Evolutionary conservation across 2,329 filamentous ascomycete species (phyloP).

Genomic region (Penicillium concentricum): DNA sequence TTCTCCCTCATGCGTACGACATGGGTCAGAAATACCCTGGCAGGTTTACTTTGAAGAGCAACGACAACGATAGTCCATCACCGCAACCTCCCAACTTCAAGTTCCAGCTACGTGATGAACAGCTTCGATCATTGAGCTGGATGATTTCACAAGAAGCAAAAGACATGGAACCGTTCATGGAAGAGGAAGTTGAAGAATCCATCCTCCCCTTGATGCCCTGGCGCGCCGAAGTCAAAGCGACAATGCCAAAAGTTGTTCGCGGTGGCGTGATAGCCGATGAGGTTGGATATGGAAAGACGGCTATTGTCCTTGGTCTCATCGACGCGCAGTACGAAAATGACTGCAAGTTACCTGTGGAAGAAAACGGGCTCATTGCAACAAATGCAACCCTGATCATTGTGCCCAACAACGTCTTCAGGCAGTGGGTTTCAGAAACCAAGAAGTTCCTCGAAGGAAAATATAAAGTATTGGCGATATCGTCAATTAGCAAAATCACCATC

Average conservation of each 20-base stretch:
- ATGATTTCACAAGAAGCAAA: slow-evolving; percentile 57
- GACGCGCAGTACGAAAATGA: slow-evolving; percentile 34
- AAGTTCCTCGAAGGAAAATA: slow-evolving; percentile 50
- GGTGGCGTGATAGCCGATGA: slow-evolving; percentile 65
- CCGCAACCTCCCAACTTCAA: slow-evolving; percentile 39
- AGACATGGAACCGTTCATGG: slow-evolving; percentile 41
- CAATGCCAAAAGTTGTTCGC: slow-evolving; percentile 39
- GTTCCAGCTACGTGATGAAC: slow-evolving; percentile 50
- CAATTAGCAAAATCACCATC: slow-evolving; percentile 45
- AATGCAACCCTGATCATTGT: slow-evolving; percentile 62
- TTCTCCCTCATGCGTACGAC: slow-evolving; percentile 48
- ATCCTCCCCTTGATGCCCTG: slow-evolving; percentile 52
- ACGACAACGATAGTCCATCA: slow-evolving; percentile 36
- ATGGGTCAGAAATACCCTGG: slow-evolving; percentile 32
- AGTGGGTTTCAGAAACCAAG: slow-evolving; percentile 58
- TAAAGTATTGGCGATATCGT: slow-evolving; percentile 46
- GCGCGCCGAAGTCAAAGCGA: slow-evolving; percentile 54
- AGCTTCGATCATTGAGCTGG: slow-evolving; percentile 58
- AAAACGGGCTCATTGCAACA: slow-evolving; percentile 39
- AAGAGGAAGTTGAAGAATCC: slow-evolving; percentile 60
- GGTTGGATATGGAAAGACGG: slow-evolving; percentile 67
- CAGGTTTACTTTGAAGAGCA: slow-evolving; percentile 46
- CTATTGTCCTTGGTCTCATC: slow-evolving; percentile 58
- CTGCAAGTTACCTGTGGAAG: slow-evolving; percentile 2
- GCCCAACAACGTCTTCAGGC: slow-evolving; percentile 54